Evolutionary conservation across 768 basidiomycete genomes (phyloP).

Genomic region (Phlebiopsis flavidoalba): DNA sequence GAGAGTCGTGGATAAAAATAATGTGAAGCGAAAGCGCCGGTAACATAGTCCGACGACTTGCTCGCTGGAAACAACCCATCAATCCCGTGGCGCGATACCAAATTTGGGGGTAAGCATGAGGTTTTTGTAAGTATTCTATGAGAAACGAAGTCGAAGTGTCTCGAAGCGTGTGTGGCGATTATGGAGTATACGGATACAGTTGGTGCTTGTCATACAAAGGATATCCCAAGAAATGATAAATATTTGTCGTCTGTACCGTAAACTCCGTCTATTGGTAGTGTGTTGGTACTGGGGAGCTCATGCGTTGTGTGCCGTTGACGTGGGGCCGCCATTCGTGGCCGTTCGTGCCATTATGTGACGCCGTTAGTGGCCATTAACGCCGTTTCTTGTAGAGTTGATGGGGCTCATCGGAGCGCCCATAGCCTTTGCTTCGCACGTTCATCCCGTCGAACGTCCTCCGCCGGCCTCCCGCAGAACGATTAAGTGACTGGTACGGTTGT

Average conservation of each 20-base stretch:
- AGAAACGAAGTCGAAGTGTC: background rate
- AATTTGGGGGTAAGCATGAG: background rate
- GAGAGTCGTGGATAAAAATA: background rate
- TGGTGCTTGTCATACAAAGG: background rate
- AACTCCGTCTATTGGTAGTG: background rate
- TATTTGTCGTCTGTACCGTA: background rate
- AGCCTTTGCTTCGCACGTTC: too few relatives aligned
- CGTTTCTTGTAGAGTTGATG: background rate
- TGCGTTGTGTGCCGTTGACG: background rate
- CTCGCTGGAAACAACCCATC: background rate
- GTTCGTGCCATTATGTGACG: background rate
- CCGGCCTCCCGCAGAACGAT: conserved; percentile 88
- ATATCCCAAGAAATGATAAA: background rate
- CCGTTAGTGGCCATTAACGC: conserved; percentile 8
- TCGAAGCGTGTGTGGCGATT: background rate
- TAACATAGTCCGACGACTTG: background rate
- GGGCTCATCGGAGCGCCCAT: conserved; percentile 13
- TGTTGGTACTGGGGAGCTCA: background rate
- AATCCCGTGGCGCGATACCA: background rate
- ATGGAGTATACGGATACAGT: background rate
- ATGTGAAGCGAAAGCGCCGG: background rate
- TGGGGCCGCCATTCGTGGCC: background rate
- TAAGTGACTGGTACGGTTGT: conserved; percentile 75
- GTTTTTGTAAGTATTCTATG: background rate
- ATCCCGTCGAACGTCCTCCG: conserved; percentile 36